Evolutionary conservation across 352 stramenopile genomes (phyloP).

Genomic region (Lagenidium sp.): DNA sequence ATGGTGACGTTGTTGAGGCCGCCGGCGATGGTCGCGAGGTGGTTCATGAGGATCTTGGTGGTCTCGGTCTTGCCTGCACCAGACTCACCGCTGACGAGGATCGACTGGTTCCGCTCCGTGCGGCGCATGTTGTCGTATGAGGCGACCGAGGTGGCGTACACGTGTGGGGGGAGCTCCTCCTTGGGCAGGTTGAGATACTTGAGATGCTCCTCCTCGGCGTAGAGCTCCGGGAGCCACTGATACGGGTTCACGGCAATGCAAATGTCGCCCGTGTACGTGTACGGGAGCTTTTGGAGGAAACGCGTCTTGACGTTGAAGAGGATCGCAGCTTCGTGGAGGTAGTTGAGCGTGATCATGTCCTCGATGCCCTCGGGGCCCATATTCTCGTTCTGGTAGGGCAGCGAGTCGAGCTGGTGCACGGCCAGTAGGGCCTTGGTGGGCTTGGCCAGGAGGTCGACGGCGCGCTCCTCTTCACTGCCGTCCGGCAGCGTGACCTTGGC

Average conservation of each 20-base stretch:
- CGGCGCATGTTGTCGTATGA: conserved; percentile 74
- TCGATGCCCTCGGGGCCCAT: conserved; percentile 56
- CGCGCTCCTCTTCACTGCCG: conserved; percentile 36
- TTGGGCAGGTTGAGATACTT: conserved; percentile 69
- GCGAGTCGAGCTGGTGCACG: conserved; percentile 64
- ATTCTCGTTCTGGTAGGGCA: conserved; percentile 83
- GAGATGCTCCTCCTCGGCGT: conserved; percentile 67
- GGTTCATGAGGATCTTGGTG: conserved; percentile 90
- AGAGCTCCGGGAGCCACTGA: conserved; percentile 84
- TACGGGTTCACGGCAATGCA: conserved; percentile 98
- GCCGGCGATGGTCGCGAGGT: conserved; percentile 71
- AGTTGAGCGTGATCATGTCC: conserved; percentile 84
- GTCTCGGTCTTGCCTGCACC: conserved; percentile 93
- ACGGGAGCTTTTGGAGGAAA: conserved; percentile 83
- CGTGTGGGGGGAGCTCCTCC: conserved; percentile 72
- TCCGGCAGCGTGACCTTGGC: conserved; percentile 48
- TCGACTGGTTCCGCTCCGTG: conserved; percentile 69
- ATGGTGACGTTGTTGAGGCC: conserved; percentile 90
- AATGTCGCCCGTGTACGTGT: conserved; percentile 97
- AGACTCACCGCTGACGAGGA: conserved; percentile 81
- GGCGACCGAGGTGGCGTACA: conserved; percentile 70
- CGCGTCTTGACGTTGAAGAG: conserved; percentile 84
- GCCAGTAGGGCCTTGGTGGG: conserved; percentile 60
- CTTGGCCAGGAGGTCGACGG: conserved; percentile 64
- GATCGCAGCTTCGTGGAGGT: conserved; percentile 88